Conservation (phyloP, 106 monocot genomes). For the Gastrodia elata region DNA sequence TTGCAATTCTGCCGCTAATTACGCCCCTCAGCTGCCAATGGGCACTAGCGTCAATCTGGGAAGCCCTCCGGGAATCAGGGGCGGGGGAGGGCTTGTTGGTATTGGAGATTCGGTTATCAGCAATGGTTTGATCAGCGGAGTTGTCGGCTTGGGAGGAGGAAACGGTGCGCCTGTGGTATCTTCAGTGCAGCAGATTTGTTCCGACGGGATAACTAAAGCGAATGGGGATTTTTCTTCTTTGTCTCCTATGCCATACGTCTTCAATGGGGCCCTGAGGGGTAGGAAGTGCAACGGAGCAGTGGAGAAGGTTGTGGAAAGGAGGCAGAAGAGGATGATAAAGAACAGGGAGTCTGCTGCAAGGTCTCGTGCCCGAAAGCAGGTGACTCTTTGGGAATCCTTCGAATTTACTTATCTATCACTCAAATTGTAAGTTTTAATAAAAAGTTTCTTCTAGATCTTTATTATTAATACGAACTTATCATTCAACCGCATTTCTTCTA, state of each 20-base stretch:
- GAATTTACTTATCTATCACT: too few species aligned
- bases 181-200: constrained; percentile 9
- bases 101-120: constrained; percentile 19
- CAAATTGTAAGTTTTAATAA: too few species aligned
- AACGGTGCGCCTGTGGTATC: constrained; percentile 9
- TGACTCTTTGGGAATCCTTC: neutral
- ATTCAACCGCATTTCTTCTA: too few species aligned
- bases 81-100: constrained; percentile 18
- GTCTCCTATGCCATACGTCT: constrained; percentile 33
- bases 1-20: neutral
- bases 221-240: constrained; percentile 29
- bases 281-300: constrained; percentile 32
- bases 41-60: neutral
- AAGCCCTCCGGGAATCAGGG: neutral
- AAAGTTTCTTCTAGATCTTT: too few species aligned
- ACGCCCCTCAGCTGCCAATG: neutral
- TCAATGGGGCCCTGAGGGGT: constrained; percentile 25
- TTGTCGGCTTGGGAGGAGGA: constrained; percentile 21
- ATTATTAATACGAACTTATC: too few species aligned
- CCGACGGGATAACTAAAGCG: constrained; percentile 14
- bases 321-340: constrained; percentile 28
- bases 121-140: constrained; percentile 26
- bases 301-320: constrained; percentile 27
- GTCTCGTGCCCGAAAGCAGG: constrained; percentile 68
- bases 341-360: constrained; percentile 73